A percentile compares a stretch with the other conserved stretches of the same genome.
Conservation (phyloP, 2,329 filamentous ascomycete species). For the Scytalidium lignicola region DNA sequence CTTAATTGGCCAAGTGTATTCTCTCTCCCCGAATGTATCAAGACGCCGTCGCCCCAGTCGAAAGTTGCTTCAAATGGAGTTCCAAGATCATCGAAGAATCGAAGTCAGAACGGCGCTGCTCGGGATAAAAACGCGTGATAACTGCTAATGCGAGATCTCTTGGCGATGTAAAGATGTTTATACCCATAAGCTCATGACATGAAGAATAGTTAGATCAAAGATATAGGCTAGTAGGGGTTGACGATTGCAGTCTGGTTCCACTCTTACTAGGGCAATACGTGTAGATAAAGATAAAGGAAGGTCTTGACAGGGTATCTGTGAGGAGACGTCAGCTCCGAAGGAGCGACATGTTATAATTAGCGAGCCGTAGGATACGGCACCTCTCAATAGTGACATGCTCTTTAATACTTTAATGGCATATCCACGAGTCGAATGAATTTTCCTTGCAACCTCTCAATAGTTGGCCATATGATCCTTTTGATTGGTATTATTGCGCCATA, state of each 20-base stretch:
- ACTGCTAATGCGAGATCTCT: neutral
- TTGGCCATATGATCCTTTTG: neutral
- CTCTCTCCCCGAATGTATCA: slow-evolving; percentile 29
- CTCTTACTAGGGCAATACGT: no score
- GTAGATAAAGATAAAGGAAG: neutral
- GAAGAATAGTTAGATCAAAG: neutral
- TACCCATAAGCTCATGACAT: neutral
- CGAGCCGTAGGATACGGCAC: neutral
- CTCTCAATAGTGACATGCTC: no score
- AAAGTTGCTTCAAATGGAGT: neutral
- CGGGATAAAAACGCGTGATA: neutral
- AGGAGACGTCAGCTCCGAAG: neutral
- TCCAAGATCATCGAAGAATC: neutral
- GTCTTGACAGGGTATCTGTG: neutral
- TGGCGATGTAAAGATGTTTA: neutral
- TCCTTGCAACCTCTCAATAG: neutral
- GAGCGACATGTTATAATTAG: no score
- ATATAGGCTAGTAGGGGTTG: neutral
- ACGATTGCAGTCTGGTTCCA: neutral
- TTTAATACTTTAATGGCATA: no score
- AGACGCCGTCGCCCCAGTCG: neutral
- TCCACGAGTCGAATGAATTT: neutral
- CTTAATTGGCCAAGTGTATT: slow-evolving; percentile 56
- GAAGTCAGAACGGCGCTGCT: neutral
- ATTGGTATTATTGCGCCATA: neutral